phyloP scores from a whole-genome alignment of 257 asterid species.

The Solanum appendiculatum region DNA sequence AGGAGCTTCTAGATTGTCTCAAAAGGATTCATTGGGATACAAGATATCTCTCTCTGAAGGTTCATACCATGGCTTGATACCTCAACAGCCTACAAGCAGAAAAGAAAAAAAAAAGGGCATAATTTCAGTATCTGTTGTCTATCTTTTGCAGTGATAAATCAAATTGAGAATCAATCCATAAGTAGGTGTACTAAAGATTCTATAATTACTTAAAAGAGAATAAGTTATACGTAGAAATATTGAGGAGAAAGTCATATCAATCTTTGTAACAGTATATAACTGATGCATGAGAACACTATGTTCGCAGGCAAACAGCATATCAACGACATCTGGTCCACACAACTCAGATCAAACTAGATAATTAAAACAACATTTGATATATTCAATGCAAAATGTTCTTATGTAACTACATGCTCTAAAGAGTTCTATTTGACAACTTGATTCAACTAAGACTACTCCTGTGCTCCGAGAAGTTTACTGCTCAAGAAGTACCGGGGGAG shows the following conservation, averaged over 20 bases:
- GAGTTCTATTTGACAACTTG: neutral
- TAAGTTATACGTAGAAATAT: neutral
- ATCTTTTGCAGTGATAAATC: neutral
- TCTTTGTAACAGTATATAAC: neutral
- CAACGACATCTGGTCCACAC: neutral
- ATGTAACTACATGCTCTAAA: neutral
- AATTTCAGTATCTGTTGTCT: neutral
- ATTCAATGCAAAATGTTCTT: neutral
- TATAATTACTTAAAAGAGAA: neutral
- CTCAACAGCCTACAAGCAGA: neutral
- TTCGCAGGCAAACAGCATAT: conserved; percentile 13
- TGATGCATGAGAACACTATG: neutral
- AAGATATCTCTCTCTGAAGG: neutral
- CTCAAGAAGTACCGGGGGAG: neutral
- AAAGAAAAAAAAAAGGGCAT: neutral
- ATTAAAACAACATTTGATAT: neutral
- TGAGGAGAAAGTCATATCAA: neutral
- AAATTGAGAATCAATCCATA: neutral
- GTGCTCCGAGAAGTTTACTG: too few species aligned
- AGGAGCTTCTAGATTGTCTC: conserved; percentile 9
- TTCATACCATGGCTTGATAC: neutral
- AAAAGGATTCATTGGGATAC: neutral
- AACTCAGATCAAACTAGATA: neutral
- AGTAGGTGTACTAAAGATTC: neutral
- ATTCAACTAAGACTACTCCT: neutral